These are phyloP conservation scores for Pilobolus umbonatus DNA, from an alignment of 192 early-diverging fungal genomes.

Conservation along the genomic window DNA sequence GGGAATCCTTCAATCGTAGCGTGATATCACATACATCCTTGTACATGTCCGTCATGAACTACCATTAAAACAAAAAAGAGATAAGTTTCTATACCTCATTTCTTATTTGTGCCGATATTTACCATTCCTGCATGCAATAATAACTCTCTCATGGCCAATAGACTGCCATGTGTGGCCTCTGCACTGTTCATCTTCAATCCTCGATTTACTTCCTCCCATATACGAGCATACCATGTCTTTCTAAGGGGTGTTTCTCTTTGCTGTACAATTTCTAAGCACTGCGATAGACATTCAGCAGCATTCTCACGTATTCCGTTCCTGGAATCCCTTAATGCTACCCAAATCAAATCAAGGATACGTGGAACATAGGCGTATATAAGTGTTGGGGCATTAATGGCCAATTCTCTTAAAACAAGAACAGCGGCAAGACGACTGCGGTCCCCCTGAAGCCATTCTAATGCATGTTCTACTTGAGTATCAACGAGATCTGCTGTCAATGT, in stretches of 20 bases:
- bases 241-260: constrained; percentile 65
- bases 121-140: constrained; percentile 78
- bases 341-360: constrained; percentile 80
- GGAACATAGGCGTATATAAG: constrained; percentile 78
- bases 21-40: constrained; percentile 71
- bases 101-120: not conserved
- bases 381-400: constrained; percentile 73
- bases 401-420: constrained; percentile 70
- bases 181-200: constrained; percentile 63
- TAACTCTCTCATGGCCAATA: constrained; percentile 78
- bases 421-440: constrained; percentile 77
- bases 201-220: constrained; percentile 79
- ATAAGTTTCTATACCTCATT: not conserved
- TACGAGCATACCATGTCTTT: constrained; percentile 65
- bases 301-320: constrained; percentile 74
- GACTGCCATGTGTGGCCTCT: constrained; percentile 81
- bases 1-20: constrained; percentile 69
- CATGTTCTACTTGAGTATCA: constrained; percentile 78
- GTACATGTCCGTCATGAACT: constrained; percentile 86
- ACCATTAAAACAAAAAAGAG: not conserved
- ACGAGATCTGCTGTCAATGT: constrained; percentile 79
- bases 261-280: constrained; percentile 73
- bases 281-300: constrained; percentile 75
- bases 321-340: constrained; percentile 77
- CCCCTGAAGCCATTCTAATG: constrained; percentile 81